phyloP scores from a whole-genome alignment of 441 rosid genomes.

The Bocquillonia castaneifolia region DNA sequence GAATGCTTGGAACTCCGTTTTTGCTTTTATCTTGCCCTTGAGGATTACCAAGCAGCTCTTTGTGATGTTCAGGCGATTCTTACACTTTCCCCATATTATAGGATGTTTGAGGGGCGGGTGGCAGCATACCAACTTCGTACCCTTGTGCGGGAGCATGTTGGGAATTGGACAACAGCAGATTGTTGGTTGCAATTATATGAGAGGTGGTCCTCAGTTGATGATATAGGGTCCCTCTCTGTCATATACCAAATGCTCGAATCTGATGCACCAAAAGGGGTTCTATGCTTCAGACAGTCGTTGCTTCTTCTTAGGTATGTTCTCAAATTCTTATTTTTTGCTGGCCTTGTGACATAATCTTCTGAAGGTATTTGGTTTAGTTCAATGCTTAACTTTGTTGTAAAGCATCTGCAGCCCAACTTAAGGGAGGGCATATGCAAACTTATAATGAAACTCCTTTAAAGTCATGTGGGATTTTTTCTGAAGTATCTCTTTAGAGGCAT shows the following conservation, averaged over 20 bases:
- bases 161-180: conserved; percentile 90
- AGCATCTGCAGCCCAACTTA: background rate
- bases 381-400: background rate
- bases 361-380: background rate
- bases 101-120: conserved; percentile 91
- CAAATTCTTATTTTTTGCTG: conserved; percentile 1
- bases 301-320: conserved; percentile 76
- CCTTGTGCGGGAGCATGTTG: conserved; percentile 87
- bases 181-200: conserved; percentile 97
- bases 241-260: conserved; percentile 99
- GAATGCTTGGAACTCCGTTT: conserved; percentile 95
- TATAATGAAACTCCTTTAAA: background rate
- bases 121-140: conserved; percentile 77
- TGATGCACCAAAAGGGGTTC: conserved; percentile 81
- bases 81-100: conserved; percentile 76
- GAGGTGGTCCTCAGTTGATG: conserved; percentile 95
- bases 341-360: background rate
- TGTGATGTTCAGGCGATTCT: conserved; percentile 93
- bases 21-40: conserved; percentile 84
- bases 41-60: conserved; percentile 74
- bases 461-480: background rate
- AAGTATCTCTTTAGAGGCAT: background rate
- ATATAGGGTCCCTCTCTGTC: conserved; percentile 94
- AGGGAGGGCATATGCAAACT: background rate
- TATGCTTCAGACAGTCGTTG: conserved; percentile 88